phyloP scores from a whole-genome alignment of 352 stramenopile genomes.

The Phytophthora sojae region DNA sequence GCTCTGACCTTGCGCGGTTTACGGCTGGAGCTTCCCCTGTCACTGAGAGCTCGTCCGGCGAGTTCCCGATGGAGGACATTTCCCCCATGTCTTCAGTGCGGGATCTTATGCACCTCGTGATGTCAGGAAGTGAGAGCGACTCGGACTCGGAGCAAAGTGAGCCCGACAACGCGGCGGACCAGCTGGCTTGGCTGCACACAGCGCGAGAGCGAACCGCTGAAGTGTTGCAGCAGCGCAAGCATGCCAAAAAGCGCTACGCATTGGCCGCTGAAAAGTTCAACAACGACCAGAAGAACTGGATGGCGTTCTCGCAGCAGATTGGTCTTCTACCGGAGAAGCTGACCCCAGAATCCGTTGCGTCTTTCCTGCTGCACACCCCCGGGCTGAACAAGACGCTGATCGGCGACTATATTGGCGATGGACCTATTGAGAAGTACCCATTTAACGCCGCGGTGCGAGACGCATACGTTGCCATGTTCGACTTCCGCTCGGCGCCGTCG shows the following conservation, averaged over 20 bases:
- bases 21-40: conserved; percentile 43
- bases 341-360: conserved; percentile 90
- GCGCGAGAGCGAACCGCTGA: conserved; percentile 88
- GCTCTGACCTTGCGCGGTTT: conserved; percentile 75
- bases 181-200: conserved; percentile 83
- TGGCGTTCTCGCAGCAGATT: conserved; percentile 90
- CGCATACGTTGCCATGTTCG: conserved; percentile 93
- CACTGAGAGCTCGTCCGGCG: conserved; percentile 35
- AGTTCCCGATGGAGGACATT: conserved; percentile 79
- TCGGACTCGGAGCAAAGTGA: conserved; percentile 72
- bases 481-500: conserved; percentile 89
- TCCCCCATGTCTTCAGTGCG: conserved; percentile 86
- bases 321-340: conserved; percentile 83
- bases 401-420: conserved; percentile 97
- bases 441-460: conserved; percentile 93
- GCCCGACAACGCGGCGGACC: conserved; percentile 50
- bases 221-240: conserved; percentile 91
- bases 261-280: conserved; percentile 96
- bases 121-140: conserved; percentile 82
- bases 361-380: conserved; percentile 94
- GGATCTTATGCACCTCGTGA: conserved; percentile 86
- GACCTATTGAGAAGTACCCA: conserved; percentile 95
- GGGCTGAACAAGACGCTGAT: conserved; percentile 95
- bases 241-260: conserved; percentile 91
- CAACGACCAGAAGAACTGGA: conserved; percentile 92